Evolutionary conservation across 805 yeast species (phyloP).

Genomic region (Pichia heedii): DNA sequence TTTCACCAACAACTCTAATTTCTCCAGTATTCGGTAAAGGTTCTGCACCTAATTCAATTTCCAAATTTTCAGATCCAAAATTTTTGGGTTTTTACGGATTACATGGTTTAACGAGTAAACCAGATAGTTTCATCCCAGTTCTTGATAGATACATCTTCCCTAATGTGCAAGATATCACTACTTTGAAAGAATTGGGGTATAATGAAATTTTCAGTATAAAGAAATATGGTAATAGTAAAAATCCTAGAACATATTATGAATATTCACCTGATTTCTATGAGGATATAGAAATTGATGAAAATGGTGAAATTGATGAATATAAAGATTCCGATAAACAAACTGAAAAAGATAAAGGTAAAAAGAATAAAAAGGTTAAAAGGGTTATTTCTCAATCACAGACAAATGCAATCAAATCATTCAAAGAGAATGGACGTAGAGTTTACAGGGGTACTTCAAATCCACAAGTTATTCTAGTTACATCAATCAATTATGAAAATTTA

Average conservation of each 20-base stretch:
- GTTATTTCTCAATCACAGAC: constrained; percentile 30
- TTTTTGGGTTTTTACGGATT: constrained; percentile 4
- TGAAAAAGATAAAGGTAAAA: too few species aligned
- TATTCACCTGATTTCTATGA: constrained; percentile 34
- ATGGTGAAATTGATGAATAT: constrained; percentile 38
- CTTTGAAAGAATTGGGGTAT: constrained; percentile 47
- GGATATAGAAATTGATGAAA: constrained; percentile 22
- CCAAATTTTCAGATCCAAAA: constrained; percentile 15
- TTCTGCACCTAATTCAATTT: constrained; percentile 3
- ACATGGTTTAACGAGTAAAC: constrained; percentile 3
- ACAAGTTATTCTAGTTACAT: constrained; percentile 67
- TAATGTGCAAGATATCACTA: constrained; percentile 61
- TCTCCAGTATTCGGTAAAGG: too few species aligned
- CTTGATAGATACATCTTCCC: constrained; percentile 54
- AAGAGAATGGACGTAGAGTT: constrained; percentile 56
- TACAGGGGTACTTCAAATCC: constrained; percentile 40
- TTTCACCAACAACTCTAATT: neutral
- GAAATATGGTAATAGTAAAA: constrained; percentile 7
- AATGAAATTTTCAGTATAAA: constrained; percentile 42
- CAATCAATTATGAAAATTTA: constrained; percentile 64
- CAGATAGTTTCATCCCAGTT: constrained; percentile 35
- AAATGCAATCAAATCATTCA: constrained; percentile 46
- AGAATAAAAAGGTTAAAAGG: too few species aligned
- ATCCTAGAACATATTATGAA: constrained; percentile 19
- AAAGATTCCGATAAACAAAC: constrained; percentile 12